A percentile compares a stretch with the other conserved stretches of the same genome.
Evolutionary conservation across 805 yeast species (phyloP).

Genomic region (Saccharomyces mikatae): DNA sequence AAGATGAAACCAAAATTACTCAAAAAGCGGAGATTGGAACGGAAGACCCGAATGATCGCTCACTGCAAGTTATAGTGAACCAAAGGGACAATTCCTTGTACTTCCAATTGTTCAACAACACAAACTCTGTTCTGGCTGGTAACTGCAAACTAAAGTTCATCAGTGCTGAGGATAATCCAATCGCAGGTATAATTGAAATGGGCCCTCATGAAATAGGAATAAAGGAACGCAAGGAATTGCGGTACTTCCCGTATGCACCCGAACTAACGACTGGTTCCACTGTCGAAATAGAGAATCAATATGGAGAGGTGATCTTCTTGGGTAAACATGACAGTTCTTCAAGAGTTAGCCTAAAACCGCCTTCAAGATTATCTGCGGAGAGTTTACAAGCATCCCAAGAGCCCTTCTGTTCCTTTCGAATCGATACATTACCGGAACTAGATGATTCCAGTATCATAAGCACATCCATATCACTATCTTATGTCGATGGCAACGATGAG

Average conservation of each 20-base stretch:
- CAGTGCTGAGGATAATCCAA: background rate
- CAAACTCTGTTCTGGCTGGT: background rate
- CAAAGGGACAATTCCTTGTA: background rate
- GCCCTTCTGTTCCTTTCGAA: background rate
- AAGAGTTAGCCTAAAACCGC: background rate
- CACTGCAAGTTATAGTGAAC: background rate
- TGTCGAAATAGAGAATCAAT: background rate
- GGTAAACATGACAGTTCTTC: background rate
- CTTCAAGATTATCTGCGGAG: background rate
- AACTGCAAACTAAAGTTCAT: background rate
- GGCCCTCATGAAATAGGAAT: background rate
- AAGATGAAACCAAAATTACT: background rate
- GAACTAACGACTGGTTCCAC: background rate
- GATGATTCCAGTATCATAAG: background rate
- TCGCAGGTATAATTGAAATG: background rate
- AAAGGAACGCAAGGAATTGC: background rate
- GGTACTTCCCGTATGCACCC: background rate
- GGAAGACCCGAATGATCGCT: background rate
- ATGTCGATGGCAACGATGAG: background rate
- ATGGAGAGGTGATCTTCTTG: background rate
- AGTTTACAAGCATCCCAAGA: background rate
- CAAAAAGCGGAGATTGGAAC: background rate
- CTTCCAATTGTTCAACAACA: background rate
- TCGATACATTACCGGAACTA: background rate
- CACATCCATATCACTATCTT: background rate